Conservation (phyloP, 2,329 filamentous ascomycete genomes). For the Eurotiales sp. region DNA sequence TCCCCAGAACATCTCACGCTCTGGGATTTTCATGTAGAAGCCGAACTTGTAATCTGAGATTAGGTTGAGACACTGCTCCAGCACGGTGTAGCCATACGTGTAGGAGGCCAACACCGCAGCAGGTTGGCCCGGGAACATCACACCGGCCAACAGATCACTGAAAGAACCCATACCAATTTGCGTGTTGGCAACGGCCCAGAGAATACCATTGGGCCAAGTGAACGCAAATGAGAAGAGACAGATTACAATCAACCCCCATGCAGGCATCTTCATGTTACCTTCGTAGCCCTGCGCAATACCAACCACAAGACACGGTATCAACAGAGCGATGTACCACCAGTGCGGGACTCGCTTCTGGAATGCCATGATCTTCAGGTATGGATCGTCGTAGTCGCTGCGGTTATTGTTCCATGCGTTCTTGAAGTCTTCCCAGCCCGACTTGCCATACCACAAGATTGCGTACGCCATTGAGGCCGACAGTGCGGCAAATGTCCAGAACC, state of each 20-base stretch:
- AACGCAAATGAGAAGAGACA: neutral
- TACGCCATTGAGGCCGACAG: neutral
- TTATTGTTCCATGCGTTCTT: neutral
- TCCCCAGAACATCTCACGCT: slow-evolving; percentile 9
- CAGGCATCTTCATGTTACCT: slow-evolving; percentile 2
- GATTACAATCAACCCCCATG: neutral
- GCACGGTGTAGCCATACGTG: neutral
- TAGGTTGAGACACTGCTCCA: neutral
- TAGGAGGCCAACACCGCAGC: neutral
- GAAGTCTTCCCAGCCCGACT: neutral
- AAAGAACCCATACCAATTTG: slow-evolving; percentile 5
- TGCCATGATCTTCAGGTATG: slow-evolving; percentile 1
- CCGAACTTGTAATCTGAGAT: slow-evolving; percentile 6
- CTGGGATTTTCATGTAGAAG: slow-evolving; percentile 8
- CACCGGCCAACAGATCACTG: neutral
- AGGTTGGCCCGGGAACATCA: slow-evolving; percentile 2
- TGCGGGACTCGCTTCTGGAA: neutral
- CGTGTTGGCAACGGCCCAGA: slow-evolving; percentile 3
- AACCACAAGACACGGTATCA: neutral
- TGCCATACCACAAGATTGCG: slow-evolving; percentile 5
- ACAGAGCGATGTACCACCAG: slow-evolving; percentile 5
- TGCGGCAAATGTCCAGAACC: slow-evolving; percentile 1
- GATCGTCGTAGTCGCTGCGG: slow-evolving; percentile 1
- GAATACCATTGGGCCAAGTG: slow-evolving; percentile 4
- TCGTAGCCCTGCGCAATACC: neutral